Evolutionary conservation across 352 stramenopile genomes (phyloP), one percentile per base, ranked within the genome.

Genomic region (Pythium insidiosum): DNA sequence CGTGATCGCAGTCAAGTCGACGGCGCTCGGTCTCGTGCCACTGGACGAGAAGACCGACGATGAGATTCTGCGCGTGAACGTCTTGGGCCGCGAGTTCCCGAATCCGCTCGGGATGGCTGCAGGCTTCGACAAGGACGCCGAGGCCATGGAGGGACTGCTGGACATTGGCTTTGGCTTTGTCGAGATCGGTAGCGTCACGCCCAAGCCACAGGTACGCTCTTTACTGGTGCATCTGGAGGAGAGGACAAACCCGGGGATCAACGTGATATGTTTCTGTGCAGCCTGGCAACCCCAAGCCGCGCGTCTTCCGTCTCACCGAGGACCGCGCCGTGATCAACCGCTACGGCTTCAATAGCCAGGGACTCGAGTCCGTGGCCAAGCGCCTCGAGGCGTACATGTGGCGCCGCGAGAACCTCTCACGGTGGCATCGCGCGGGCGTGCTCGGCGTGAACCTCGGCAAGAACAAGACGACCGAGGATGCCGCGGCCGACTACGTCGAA

Each of bases 361-460:
- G 96, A 0, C 51, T 95, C 4, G 75, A 89, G 15, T 57, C 56
- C 13, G 94, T 98, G 0, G 56, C 73, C n/a, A 53, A 66, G 18
- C 59, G 80, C 11, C 63, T 97, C 0, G 52, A 84, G 20, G 43
- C 21, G 13, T 95, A 91, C 50, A 60, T 85, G 3, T 44, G 36
- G 0, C 63, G 54, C 1, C 61, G 75, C 16, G 65, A 43, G 5
- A 46, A 57, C 16, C 62, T 55, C 21, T 50, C 63, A 41, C 38
- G 38, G 2, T 56, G 56, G 33, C 50, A 88, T 38, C 78, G 73
- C 18, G 50, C 66, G 10, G 90, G 91, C 15, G 61, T 98, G 6
- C 52, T 99, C 4, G 96, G 95, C 12, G 82, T 99, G 11, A 99
- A 99, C 63, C 56, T 99, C 33, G 96, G 96, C 44, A 99, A 99